phyloP scores from a whole-genome alignment of 192 early-diverging fungal genomes.

The Mortierella hygrophila region DNA sequence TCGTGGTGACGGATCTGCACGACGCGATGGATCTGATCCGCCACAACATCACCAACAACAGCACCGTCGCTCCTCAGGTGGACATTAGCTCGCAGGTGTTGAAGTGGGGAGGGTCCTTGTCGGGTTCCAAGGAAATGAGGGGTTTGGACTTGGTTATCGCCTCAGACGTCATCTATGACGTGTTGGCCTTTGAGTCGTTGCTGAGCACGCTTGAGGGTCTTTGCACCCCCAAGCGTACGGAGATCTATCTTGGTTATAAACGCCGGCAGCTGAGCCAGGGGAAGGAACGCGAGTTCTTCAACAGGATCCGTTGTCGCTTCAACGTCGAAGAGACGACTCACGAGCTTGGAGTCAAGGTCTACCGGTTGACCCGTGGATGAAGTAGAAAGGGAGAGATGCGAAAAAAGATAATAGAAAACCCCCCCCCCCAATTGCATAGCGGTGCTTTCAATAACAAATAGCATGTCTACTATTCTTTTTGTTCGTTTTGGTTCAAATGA shows the following conservation, averaged over 20 bases:
- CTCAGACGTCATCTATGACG: slow-evolving; percentile 66
- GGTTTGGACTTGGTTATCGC: slow-evolving; percentile 59
- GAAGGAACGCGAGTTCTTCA: slow-evolving; percentile 55
- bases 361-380: neutral
- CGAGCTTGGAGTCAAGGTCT: slow-evolving; percentile 18
- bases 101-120: slow-evolving; percentile 27
- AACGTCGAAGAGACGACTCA: slow-evolving; percentile 15
- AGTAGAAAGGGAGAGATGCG: neutral
- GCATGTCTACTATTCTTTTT: neutral
- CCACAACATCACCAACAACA: slow-evolving; percentile 53
- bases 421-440: neutral
- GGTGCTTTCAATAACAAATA: neutral
- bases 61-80: slow-evolving; percentile 13
- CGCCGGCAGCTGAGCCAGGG: slow-evolving; percentile 36
- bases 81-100: slow-evolving; percentile 15
- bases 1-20: slow-evolving; percentile 59
- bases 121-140: neutral
- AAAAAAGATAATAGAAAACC: neutral
- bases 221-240: slow-evolving; percentile 31
- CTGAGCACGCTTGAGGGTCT: slow-evolving; percentile 56
- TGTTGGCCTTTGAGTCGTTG: slow-evolving; percentile 35
- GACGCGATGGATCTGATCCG: slow-evolving; percentile 58
- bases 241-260: slow-evolving; percentile 63
- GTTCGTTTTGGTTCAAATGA: neutral
- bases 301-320: slow-evolving; percentile 28